These are phyloP conservation scores for Ogataea trehalophila DNA, from an alignment of 805 yeast genomes.

Conservation along the genomic window DNA sequence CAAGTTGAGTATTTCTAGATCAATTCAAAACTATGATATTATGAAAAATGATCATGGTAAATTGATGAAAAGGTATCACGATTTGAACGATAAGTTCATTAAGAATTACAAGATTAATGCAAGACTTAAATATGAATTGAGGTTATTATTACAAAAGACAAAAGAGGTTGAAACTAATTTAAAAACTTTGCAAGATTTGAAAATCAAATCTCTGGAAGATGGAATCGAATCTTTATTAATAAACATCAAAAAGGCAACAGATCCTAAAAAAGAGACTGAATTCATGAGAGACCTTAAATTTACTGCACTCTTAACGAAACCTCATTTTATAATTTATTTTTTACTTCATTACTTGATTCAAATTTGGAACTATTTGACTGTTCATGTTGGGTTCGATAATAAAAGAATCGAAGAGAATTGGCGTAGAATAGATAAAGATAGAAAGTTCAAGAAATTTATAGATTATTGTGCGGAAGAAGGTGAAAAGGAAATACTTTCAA, in stretches of 20 bases:
- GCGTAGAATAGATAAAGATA: conserved; percentile 26
- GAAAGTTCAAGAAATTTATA: conserved; percentile 20
- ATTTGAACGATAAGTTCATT: conserved; percentile 33
- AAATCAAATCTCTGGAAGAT: conserved; percentile 27
- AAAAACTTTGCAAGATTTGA: conserved; percentile 30
- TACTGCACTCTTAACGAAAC: conserved; percentile 11
- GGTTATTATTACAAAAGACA: conserved; percentile 53
- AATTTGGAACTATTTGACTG: conserved; percentile 12
- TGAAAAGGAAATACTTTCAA: conserved; percentile 4
- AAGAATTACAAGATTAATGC: conserved; percentile 56
- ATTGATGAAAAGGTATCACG: conserved; percentile 20
- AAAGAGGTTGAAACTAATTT: conserved; percentile 61
- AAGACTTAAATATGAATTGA: conserved; percentile 59
- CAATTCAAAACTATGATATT: conserved; percentile 7
- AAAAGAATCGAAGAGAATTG: conserved; percentile 24
- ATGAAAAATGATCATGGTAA: conserved; percentile 14
- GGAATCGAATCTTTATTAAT: conserved; percentile 6
- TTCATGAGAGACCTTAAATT: conserved; percentile 1
- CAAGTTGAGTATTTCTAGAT: conserved; percentile 10
- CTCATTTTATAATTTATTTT: conserved; percentile 20
- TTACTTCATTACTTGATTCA: conserved; percentile 14
- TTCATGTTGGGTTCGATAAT: conserved; percentile 11
- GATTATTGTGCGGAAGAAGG: conserved; percentile 17
- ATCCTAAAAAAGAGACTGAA: too few species aligned
- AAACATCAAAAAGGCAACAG: too few species aligned